These are phyloP conservation scores for Fusarium duplospermum DNA, from an alignment of 2,329 filamentous ascomycete species.

Conservation along the genomic window DNA sequence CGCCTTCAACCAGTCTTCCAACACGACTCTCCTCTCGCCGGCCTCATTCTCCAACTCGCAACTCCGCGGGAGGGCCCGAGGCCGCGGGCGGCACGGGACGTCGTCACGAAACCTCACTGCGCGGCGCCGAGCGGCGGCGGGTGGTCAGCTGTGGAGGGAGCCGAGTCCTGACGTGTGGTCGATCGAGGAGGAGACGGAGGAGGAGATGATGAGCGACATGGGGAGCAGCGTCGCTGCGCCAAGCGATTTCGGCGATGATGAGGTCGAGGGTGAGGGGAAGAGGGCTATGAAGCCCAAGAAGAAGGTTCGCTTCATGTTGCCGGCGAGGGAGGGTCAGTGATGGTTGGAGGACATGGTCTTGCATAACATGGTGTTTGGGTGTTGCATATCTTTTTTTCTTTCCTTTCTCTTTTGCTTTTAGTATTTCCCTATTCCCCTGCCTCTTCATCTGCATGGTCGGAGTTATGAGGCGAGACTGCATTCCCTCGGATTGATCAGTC, in stretches of 20 bases:
- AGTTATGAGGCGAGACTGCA: conserved; percentile 31
- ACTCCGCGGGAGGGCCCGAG: conserved; percentile 46
- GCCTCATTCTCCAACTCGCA: conserved; percentile 43
- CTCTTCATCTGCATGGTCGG: conserved; percentile 35
- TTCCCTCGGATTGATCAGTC: conserved; percentile 24
- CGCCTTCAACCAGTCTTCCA: conserved; percentile 45
- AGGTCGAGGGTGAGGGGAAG: conserved; percentile 32
- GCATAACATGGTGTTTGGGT: conserved; percentile 41
- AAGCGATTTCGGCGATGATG: conserved; percentile 47
- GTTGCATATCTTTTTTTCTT: conserved; percentile 24
- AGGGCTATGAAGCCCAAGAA: conserved; percentile 64
- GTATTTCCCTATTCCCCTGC: neutral
- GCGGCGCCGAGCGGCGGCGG: conserved; percentile 49
- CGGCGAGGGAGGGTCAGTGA: conserved; percentile 50
- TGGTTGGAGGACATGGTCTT: conserved; percentile 5
- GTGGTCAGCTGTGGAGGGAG: conserved; percentile 62
- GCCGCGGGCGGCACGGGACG: conserved; percentile 46
- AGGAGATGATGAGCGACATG: conserved; percentile 61
- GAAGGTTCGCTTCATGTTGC: conserved; percentile 67
- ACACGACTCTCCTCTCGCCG: conserved; percentile 44
- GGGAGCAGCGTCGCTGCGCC: conserved; percentile 46
- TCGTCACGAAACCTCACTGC: conserved; percentile 43
- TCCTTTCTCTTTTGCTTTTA: conserved; percentile 1
- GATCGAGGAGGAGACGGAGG: conserved; percentile 69
- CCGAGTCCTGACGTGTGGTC: conserved; percentile 71